Evolutionary conservation across 768 basidiomycete species (phyloP), one percentile per base, ranked within the genome.

Genomic region (Lentinula lateritia): DNA sequence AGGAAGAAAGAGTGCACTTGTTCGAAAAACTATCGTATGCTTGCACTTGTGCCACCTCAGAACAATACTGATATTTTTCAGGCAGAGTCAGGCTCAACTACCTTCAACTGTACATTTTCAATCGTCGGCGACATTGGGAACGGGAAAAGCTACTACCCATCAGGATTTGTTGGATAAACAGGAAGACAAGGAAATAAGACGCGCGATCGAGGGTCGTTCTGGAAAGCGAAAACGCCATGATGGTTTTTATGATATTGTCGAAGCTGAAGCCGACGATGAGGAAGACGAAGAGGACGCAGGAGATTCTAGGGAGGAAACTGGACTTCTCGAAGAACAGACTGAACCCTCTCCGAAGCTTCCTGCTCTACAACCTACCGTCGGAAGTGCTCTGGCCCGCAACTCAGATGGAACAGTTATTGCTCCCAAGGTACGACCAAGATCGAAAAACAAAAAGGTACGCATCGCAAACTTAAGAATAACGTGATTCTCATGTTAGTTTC

Each of bases 21-120:
- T 86, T 96, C 59, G 84, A 92, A 65, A 93, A 91, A 71, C 78
- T 97, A 63, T 82, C 86, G 94, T 94, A 75, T 64, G 86, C 83
- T 38, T 16, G 45, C 10, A 23, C 60, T 32, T 34, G 36, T 28
- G 34, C 28, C 28, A 60, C 55, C 28, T 12, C 43, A 52, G 41
- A 57, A 63, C 59, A 64, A 60, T 39, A 65, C 71, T 76, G 52
- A 73, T 63, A 54, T 63, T 61, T 61, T 68, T 64, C 75, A 94
- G 92, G 64, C 83, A 89, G 75, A 88, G 84, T 43, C 94, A 95
- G 75, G 85, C 89, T 2, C 78, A 87, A 39, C 74, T 90, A 46
- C 76, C 81, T 6, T 75, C 80, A 13, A 80, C 83, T 32, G 70
- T 88, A 13, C 71, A 82, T 20, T 76, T 97, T 28, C 86, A 90